phyloP scores from a whole-genome alignment of 1,284 basidiomycete genomes.

The Austropuccinia psidii region DNA sequence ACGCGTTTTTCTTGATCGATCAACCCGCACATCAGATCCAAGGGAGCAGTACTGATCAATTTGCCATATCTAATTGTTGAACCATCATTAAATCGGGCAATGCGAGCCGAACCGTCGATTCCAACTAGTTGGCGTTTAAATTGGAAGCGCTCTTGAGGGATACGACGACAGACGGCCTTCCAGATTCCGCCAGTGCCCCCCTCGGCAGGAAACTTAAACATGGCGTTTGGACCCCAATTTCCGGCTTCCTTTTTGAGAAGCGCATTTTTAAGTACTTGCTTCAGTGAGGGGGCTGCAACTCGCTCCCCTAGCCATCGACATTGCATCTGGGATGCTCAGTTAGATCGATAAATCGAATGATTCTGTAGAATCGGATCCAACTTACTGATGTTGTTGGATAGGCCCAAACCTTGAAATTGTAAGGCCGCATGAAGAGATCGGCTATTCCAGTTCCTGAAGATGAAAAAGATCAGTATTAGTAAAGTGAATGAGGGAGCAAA shows the following conservation, averaged over 20 bases:
- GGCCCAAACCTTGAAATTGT: conserved; percentile 56
- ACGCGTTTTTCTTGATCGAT: conserved; percentile 48
- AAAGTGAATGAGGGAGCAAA: background rate
- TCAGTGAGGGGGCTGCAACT: conserved; percentile 53
- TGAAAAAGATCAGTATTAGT: background rate
- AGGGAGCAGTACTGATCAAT: conserved; percentile 52
- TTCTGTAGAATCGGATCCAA: background rate
- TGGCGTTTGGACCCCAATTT: conserved; percentile 55
- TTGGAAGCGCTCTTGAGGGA: conserved; percentile 50
- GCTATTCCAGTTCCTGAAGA: conserved; percentile 50
- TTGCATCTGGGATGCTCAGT: conserved; percentile 50
- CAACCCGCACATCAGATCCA: conserved; percentile 50
- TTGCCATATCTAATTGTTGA: conserved; percentile 50
- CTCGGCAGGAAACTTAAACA: conserved; percentile 54
- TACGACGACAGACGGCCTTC: conserved; percentile 52
- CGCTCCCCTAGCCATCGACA: conserved; percentile 56
- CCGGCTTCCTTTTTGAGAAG: conserved; percentile 53
- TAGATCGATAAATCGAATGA: background rate
- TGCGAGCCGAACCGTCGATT: conserved; percentile 50
- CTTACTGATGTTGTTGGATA: conserved; percentile 51
- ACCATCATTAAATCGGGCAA: conserved; percentile 50
- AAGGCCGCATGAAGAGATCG: conserved; percentile 54
- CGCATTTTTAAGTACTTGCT: conserved; percentile 52
- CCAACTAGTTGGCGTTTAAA: conserved; percentile 49
- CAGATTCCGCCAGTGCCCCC: conserved; percentile 55